Evolutionary conservation across 148 eudicot genomes (phyloP).

Genomic region (Selenicereus undatus): DNA sequence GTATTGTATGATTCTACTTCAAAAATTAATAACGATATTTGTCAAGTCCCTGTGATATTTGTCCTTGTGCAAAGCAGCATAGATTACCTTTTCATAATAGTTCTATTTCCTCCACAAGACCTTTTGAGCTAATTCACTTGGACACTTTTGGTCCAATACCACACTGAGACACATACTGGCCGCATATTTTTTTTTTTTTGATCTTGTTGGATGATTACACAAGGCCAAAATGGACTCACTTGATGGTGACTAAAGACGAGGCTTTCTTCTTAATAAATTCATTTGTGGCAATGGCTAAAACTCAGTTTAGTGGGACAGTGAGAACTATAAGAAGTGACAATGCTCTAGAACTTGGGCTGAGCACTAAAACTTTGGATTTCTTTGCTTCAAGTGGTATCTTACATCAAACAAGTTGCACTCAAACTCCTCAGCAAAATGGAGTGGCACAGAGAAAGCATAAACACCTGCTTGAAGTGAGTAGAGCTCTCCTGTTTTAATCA

Average conservation of each 20-base stretch:
- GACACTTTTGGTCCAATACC: not conserved
- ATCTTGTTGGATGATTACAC: not conserved
- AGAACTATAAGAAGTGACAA: not conserved
- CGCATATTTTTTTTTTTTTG: not conserved
- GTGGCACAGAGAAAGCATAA: not conserved
- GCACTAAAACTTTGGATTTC: not conserved
- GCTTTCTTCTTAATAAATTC: not conserved
- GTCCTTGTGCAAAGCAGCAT: too few relatives aligned
- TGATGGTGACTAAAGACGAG: not conserved
- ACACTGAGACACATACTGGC: not conserved
- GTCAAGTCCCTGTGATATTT: too few relatives aligned
- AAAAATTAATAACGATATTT: too few relatives aligned
- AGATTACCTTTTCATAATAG: too few relatives aligned
- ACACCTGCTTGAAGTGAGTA: not conserved
- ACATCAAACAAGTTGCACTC: not conserved
- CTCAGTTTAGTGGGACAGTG: not conserved
- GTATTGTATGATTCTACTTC: too few relatives aligned
- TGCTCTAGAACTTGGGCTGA: not conserved
- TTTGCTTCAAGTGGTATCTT: not conserved
- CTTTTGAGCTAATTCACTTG: too few relatives aligned
- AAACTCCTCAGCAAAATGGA: not conserved
- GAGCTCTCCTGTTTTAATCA: not conserved
- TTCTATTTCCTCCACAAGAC: too few relatives aligned
- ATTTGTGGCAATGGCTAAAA: not conserved
- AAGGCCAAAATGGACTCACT: not conserved